Conservation (phyloP, 495 filamentous ascomycete genomes). For the Tetracladium setigerum region DNA sequence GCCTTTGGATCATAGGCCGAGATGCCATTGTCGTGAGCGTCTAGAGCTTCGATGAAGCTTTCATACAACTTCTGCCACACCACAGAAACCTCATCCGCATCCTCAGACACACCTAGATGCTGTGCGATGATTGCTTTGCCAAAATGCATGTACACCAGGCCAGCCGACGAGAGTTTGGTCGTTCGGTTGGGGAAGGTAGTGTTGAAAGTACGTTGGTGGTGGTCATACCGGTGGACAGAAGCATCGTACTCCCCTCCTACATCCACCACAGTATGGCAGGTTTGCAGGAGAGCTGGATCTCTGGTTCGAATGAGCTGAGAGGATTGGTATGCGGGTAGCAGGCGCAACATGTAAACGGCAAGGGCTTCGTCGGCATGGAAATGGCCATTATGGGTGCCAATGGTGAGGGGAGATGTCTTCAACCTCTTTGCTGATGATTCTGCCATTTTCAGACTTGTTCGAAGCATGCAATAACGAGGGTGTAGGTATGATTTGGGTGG, state of each 20-base stretch:
- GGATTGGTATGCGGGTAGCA: conserved; percentile 69
- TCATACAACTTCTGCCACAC: conserved; percentile 87
- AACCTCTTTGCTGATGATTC: conserved; percentile 63
- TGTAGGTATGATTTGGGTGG: neutral
- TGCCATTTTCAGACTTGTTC: conserved; percentile 43
- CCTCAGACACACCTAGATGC: conserved; percentile 50
- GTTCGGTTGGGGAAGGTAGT: conserved; percentile 65
- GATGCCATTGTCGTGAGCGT: conserved; percentile 97
- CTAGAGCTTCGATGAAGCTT: conserved; percentile 89
- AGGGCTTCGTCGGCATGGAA: conserved; percentile 99
- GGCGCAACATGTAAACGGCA: conserved; percentile 92
- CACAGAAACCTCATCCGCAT: conserved; percentile 58
- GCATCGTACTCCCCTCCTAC: conserved; percentile 88
- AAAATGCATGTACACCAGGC: conserved; percentile 93
- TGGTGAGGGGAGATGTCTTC: conserved; percentile 55
- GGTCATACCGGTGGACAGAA: conserved; percentile 73
- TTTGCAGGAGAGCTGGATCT: conserved; percentile 66
- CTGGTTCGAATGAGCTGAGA: conserved; percentile 80
- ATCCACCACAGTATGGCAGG: conserved; percentile 92
- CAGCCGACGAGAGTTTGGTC: conserved; percentile 90
- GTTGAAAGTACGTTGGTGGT: conserved; percentile 88
- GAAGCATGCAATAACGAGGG: conserved; percentile 16
- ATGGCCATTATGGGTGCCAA: conserved; percentile 92
- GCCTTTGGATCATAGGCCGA: conserved; percentile 62
- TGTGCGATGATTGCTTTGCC: conserved; percentile 73